Percentiles rank a stretch among this genome's conserved stretches.
Evolutionary conservation across 2,329 filamentous ascomycete species (phyloP).

Genomic region (Laburnicola sp.): DNA sequence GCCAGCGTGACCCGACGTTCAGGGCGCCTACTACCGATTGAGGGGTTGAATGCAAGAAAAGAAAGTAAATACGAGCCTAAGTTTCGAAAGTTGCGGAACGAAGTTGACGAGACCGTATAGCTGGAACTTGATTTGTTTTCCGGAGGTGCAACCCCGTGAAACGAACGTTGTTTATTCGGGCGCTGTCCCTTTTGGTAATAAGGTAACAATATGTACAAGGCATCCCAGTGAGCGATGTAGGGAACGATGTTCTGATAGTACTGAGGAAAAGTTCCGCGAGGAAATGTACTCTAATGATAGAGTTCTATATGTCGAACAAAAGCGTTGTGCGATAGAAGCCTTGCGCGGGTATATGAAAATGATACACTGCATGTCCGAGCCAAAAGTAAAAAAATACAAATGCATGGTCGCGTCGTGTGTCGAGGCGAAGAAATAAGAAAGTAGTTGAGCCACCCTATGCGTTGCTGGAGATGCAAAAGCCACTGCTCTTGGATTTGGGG

Average conservation of each 20-base stretch:
- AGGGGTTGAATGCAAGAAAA: too few relatives aligned
- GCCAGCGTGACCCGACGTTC: neutral
- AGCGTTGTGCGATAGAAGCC: neutral
- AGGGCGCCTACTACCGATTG: neutral
- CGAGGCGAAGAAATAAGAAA: too few relatives aligned
- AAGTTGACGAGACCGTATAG: too few relatives aligned
- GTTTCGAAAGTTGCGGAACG: too few relatives aligned
- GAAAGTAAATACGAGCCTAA: too few relatives aligned
- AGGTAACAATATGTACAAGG: neutral
- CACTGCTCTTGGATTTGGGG: too few relatives aligned
- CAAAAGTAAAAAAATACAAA: neutral
- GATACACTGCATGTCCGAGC: neutral
- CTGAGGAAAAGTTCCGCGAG: constrained; percentile 10
- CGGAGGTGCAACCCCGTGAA: too few relatives aligned
- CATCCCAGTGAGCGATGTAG: neutral
- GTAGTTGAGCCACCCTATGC: too few relatives aligned
- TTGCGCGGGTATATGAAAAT: neutral
- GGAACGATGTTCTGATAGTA: constrained; percentile 1
- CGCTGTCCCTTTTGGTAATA: neutral
- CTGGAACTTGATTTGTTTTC: too few relatives aligned
- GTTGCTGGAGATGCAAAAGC: too few relatives aligned
- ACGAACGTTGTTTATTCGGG: too few relatives aligned
- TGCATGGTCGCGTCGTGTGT: neutral
- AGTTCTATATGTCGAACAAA: constrained; percentile 9
- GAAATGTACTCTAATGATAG: constrained; percentile 9